Percentiles rank a stretch among this genome's conserved stretches.
These are phyloP conservation scores for Gymnopilus dilepis DNA, from an alignment of 768 basidiomycete species.

Conservation along the genomic window DNA sequence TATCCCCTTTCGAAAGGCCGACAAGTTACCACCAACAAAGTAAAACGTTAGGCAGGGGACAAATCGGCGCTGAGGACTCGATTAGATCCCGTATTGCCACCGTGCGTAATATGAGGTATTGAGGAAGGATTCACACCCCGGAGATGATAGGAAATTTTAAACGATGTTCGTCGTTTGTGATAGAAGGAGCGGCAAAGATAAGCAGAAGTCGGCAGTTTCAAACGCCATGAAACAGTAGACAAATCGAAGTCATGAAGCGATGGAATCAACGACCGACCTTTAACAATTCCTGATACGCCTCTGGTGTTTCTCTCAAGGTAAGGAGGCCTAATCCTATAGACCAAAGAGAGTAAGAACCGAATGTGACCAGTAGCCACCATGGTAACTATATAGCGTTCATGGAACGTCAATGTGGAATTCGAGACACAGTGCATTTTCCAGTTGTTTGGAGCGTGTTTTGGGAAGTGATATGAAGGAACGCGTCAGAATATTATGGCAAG, in stretches of 20 bases:
- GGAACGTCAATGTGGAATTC: not conserved
- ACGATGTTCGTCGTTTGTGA: too few relatives aligned
- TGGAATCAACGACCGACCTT: conserved; percentile 45
- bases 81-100: not conserved
- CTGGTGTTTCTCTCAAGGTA: conserved; percentile 78
- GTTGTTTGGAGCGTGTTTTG: not conserved
- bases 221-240: not conserved
- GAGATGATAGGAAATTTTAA: not conserved
- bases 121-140: not conserved
- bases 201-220: not conserved
- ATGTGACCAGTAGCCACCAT: conserved; percentile 82
- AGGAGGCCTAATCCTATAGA: conserved; percentile 78
- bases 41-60: not conserved
- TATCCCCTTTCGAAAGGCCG: conserved; percentile 4
- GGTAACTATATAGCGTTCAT: conserved; percentile 57
- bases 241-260: conserved; percentile 8
- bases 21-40: not conserved
- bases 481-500: not conserved
- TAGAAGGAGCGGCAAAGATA: not conserved
- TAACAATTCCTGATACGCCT: conserved; percentile 76
- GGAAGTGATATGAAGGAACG: not conserved
- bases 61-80: not conserved
- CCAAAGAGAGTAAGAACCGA: conserved; percentile 80
- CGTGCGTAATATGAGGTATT: not conserved
- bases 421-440: not conserved